Base-by-base conservation (phyloP, 2,329 filamentous ascomycete genomes). In the Hymenotorrendiella dingleyae region DNA sequence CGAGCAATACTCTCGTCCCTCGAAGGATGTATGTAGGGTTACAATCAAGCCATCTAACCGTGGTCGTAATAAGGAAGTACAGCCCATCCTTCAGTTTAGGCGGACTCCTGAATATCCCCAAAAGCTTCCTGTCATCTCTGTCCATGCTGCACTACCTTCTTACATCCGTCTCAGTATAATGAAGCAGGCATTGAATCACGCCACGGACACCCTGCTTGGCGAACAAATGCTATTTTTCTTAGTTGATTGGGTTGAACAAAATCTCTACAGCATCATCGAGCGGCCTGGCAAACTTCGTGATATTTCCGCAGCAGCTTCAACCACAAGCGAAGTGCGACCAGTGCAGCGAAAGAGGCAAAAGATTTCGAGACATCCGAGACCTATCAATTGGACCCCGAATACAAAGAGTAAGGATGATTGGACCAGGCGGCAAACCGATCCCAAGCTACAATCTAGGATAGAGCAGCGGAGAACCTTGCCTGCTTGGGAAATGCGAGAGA, bases 101-200 rank as follows among this genome's bases (percentile, higher is more conserved):
- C 84, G 76, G 52, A 80, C 87, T 1, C 75, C 75, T 3, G 71
- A 75, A 36, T 98, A 97, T 62, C 93, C 93, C 1, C 64, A 73
- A 57, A 56, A 76, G 62, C 64, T 78, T 67, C 71, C 82, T 1
- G 75, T 94, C 8, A 68, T 96, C 26, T 79, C 82, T 3, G 72
- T 96, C 23, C 64, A 78, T 35, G 73, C 80, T 20, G 76, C 78
- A 9, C 73, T 97, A 10, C 93, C 93, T 16, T 88, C 93, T 3
- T 95, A 98, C 58, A 94, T 97, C 58, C 86, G 91, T 47, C 72
- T 98, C 9, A 95, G 89, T 57, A 82, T 95, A 27, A 78, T 93
- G 55, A 83, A 86, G 54, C 82, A 85, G 63, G 80, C 83, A 2
- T 68, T 96, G 4, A 70, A 76, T 4, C 80, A 91, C 59, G 81